Base-by-base conservation (phyloP, 108 stramenopile genomes). In the Halocafeteria seosinensis region DNA sequence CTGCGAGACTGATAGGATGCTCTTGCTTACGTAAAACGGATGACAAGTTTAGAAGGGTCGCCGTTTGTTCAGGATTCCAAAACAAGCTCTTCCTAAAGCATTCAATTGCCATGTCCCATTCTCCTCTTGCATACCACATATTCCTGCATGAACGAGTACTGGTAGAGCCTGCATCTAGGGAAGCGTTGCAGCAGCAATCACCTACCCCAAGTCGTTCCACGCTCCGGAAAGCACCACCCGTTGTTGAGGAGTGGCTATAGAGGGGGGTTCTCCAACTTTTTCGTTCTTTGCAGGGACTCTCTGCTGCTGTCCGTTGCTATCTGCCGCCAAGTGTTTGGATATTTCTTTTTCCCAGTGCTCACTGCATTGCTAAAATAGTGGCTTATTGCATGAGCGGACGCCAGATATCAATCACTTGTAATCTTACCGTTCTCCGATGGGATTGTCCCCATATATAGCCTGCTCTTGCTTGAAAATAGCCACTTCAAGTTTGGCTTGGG, bases 41-140 rank as follows among this genome's bases (percentile, higher is more conserved):
- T 21, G 57, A 33, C 57, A 28, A 13, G 57, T 59, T 59, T 12
- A 59, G 2, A 12, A 59, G 57, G 2, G 57, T 24, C 21, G 57
- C 6, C 17, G 57, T 59, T 3, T 59, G 57, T 35, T 59, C 57
- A 2, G 57, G 57, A 35, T 59, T 59, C 57, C 57, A 59, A 35
- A 59, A 59, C 34, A 59, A 35, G 2, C 13, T 21, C 12, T n/a
- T 6, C 2, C 57, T 33, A 13, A 8, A 59, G 57, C 57, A 59
- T 5, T 59, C 57, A 2, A 59, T 24, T 12, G n/a, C n/a, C 17
- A 25, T 26, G 21, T 59, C 27, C 57, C 57, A 59, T 35, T 59
- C 57, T 2, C 57, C 57, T 11, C 57, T 33, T 11, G 57, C 5
- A n/a, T 30, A 59, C 57, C 57, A 59, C 27, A 59, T 30, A n/a